Conservation (phyloP, 192 early-diverging fungal genomes). For the Backusella macrospora region DNA sequence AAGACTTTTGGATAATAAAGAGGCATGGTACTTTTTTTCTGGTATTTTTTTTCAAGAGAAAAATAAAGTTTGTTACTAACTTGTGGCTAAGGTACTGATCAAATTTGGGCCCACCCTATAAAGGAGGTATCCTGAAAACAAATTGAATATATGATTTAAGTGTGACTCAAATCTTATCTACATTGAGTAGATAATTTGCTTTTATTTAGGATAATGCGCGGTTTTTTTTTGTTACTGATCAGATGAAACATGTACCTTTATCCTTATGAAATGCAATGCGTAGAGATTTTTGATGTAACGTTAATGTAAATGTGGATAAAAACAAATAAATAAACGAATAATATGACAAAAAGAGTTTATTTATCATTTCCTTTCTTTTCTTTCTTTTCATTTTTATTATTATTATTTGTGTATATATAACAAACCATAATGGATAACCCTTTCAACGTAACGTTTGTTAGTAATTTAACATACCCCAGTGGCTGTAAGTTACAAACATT, state of each 20-base stretch:
- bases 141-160: too few relatives aligned
- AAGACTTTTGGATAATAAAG: too few relatives aligned
- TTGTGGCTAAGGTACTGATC: too few relatives aligned
- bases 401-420: background rate
- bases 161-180: too few relatives aligned
- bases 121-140: too few relatives aligned
- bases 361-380: background rate
- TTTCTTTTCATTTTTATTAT: background rate
- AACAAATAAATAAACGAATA: slow-evolving; percentile 1
- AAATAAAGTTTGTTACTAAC: too few relatives aligned
- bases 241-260: slow-evolving; percentile 3
- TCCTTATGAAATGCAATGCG: background rate
- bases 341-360: background rate
- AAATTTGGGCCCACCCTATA: too few relatives aligned
- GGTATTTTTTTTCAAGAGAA: too few relatives aligned
- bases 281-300: slow-evolving; percentile 6
- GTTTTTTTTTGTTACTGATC: slow-evolving; percentile 6
- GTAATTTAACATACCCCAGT: background rate
- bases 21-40: too few relatives aligned
- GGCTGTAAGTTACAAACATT: background rate
- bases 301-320: slow-evolving; percentile 16
- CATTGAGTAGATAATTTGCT: too few relatives aligned
- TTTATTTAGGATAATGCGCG: too few relatives aligned
- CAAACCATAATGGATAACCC: background rate
- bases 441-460: background rate